These are phyloP conservation scores for Candida boleticola DNA, from an alignment of 805 yeast species.

Conservation along the genomic window DNA sequence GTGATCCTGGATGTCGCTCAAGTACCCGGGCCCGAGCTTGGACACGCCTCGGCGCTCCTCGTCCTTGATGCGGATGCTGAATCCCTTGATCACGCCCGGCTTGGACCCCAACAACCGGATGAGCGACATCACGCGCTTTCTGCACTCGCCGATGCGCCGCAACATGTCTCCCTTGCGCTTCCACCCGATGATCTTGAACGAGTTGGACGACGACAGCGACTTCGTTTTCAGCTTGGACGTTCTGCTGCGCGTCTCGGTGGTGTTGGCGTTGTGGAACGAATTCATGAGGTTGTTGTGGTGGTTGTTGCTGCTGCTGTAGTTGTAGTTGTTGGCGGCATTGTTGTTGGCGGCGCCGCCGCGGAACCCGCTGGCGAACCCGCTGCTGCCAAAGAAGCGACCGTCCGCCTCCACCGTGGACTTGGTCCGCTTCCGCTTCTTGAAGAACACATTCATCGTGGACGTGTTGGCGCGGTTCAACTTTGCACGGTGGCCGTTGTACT, in stretches of 20 bases:
- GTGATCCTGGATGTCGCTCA: constrained; percentile 98
- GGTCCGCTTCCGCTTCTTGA: constrained; percentile 31
- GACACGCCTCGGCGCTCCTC: constrained; percentile 37
- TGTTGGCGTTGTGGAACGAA: too few relatives aligned
- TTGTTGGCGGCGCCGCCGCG: constrained; percentile 7
- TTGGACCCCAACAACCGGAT: constrained; percentile 82
- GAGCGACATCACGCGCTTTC: constrained; percentile 91
- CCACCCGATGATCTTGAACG: constrained; percentile 63
- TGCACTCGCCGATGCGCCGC: constrained; percentile 90
- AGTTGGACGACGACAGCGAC: constrained; percentile 35
- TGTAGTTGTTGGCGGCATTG: background rate
- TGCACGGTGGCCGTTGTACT: background rate
- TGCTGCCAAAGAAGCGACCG: background rate
- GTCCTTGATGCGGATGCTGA: constrained; percentile 86
- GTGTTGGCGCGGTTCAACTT: background rate
- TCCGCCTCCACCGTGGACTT: constrained; percentile 36
- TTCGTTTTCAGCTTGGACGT: background rate
- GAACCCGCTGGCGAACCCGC: constrained; percentile 7
- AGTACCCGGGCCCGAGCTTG: constrained; percentile 83
- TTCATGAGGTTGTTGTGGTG: background rate
- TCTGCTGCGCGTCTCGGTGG: background rate
- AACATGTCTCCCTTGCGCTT: constrained; percentile 92
- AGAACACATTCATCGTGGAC: constrained; percentile 21
- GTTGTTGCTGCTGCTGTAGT: background rate
- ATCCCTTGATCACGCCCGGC: constrained; percentile 97